phyloP scores from a whole-genome alignment of 2,329 filamentous ascomycete species.

The Cercospora zeae-maydis region DNA sequence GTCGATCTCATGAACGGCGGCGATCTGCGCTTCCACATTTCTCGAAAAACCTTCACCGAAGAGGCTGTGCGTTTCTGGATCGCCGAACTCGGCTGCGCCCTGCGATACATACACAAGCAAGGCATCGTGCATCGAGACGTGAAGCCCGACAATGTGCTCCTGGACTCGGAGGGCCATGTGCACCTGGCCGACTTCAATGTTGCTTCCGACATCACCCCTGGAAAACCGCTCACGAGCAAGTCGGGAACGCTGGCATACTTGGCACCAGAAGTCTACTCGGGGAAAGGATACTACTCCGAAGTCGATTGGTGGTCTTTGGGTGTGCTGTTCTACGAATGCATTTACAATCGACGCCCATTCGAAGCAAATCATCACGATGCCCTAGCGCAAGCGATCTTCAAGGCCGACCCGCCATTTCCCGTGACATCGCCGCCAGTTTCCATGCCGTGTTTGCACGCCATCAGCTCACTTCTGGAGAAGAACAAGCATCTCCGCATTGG shows the following conservation, averaged over 20 bases:
- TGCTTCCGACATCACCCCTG: constrained; percentile 83
- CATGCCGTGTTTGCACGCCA: constrained; percentile 81
- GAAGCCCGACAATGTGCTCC: constrained; percentile 85
- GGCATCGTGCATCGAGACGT: constrained; percentile 88
- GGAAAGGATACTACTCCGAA: constrained; percentile 81
- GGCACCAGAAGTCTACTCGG: constrained; percentile 89
- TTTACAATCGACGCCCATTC: constrained; percentile 98
- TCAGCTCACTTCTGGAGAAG: constrained; percentile 75
- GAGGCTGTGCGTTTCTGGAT: constrained; percentile 98
- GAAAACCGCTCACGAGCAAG: constrained; percentile 84
- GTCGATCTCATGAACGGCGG: constrained; percentile 98
- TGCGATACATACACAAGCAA: constrained; percentile 80
- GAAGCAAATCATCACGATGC: constrained; percentile 82
- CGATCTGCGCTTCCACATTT: constrained; percentile 95
- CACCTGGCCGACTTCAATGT: constrained; percentile 99
- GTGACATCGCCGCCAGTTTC: constrained; percentile 88
- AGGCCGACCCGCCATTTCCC: constrained; percentile 80
- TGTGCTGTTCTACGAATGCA: constrained; percentile 98
- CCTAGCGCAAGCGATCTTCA: constrained; percentile 75
- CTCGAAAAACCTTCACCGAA: constrained; percentile 95
- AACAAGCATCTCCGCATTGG: constrained; percentile 80
- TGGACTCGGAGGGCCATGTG: constrained; percentile 87
- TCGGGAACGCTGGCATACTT: constrained; percentile 95
- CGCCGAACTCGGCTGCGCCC: constrained; percentile 83
- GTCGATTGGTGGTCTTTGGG: constrained; percentile 99